Evolutionary conservation across 192 early-diverging fungal genomes (phyloP), one percentile per base, ranked within the genome.

Genomic region (Funneliformis mosseae): DNA sequence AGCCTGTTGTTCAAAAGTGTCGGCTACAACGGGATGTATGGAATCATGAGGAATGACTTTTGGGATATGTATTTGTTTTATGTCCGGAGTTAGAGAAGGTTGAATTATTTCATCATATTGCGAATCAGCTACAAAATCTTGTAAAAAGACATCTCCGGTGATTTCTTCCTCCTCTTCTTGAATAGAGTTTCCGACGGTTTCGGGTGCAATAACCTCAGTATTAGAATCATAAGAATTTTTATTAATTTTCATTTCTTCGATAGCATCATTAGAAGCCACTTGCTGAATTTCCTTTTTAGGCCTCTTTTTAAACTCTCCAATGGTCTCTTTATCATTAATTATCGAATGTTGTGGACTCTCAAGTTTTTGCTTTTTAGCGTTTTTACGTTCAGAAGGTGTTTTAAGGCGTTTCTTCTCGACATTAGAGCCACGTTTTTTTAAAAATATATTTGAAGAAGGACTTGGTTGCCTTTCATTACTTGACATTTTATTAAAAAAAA

Each of bases 1-100:
- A 46, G 79, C 48, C 28, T 63, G 60, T 43, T 79, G 45, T 64
- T 79, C 82, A 43, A 83, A 83, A 59, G 21, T 46, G 46, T 83
- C 82, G 11, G 82, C 73, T 23, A 83, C 61, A 10, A 78, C 74
- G 23, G 82, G 77, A 18, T 66, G 25, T 33, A 66, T 66, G 5
- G 23, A 25, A 66, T 28, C 63, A 8, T 66, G 50, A 55, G 50
- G 50, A 55, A 55, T 55, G 21, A 55, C 50, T 55, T 55, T 55
- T 55, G 50, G 50, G 50, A 55, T 55, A 55, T 55, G 50, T 55
- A 55, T 55, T 55, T 55, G 50, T 18, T 55, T 55, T 55, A 55
- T 55, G 18, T 55, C 50, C 7, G 50, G 50, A 21, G 50, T 55
- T 55, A 55, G 18, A 4, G 50, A 55, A 16, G 50, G 50, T 55